phyloP scores from a whole-genome alignment of 495 filamentous ascomycete species.

The Podospora pseudoanserina region DNA sequence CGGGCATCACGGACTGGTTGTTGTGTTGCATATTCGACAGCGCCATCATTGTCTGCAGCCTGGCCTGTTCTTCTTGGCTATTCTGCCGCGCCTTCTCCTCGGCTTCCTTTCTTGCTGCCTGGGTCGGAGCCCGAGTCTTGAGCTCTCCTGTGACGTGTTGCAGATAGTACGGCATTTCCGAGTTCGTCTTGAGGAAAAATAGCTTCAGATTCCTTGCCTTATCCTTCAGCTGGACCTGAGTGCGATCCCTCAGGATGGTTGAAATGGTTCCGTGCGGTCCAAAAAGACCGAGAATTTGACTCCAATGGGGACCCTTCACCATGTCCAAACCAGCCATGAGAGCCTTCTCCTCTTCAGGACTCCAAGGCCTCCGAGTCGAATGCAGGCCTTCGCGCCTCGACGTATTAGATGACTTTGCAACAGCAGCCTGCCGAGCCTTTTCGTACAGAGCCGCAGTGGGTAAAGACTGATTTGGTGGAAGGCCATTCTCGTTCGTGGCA shows the following conservation, averaged over 20 bases:
- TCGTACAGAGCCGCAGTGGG: slow-evolving; percentile 79
- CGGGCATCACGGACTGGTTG: slow-evolving; percentile 18
- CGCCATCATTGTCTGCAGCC: slow-evolving; percentile 65
- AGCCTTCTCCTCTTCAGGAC: slow-evolving; percentile 84
- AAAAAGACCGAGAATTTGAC: slow-evolving; percentile 86
- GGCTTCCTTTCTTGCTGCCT: slow-evolving; percentile 77
- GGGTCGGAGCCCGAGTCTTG: slow-evolving; percentile 82
- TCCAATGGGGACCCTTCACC: slow-evolving; percentile 94
- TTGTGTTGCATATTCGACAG: slow-evolving; percentile 41
- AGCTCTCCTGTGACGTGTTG: slow-evolving; percentile 90
- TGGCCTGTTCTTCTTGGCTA: slow-evolving; percentile 66
- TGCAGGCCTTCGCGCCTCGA: slow-evolving; percentile 71
- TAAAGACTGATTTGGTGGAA: slow-evolving; percentile 68
- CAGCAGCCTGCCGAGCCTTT: slow-evolving; percentile 74
- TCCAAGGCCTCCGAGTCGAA: slow-evolving; percentile 86
- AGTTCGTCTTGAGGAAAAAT: slow-evolving; percentile 90
- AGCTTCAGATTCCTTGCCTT: slow-evolving; percentile 93
- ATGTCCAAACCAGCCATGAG: slow-evolving; percentile 88
- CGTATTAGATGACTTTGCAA: slow-evolving; percentile 71
- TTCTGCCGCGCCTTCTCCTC: slow-evolving; percentile 65
- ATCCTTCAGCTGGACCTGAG: slow-evolving; percentile 93
- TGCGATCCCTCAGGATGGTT: slow-evolving; percentile 84
- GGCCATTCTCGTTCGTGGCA: slow-evolving; percentile 15
- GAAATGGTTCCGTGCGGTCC: slow-evolving; percentile 78
- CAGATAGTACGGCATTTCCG: slow-evolving; percentile 88